phyloP scores from a whole-genome alignment of 2,329 filamentous ascomycete genomes.

The Epichloe coenophiala region DNA sequence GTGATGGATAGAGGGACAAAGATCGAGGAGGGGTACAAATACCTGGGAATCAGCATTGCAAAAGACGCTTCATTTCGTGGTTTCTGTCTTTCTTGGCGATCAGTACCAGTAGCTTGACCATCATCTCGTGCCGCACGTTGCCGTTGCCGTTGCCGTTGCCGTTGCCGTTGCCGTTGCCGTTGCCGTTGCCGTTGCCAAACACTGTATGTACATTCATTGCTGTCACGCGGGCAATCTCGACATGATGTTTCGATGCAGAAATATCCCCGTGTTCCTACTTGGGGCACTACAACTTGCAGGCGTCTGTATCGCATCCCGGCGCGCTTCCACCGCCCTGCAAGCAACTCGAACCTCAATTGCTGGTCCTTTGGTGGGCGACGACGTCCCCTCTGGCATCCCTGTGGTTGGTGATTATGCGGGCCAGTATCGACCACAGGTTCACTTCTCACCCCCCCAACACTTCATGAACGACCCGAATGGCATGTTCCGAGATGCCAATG shows the following conservation, averaged over 20 bases:
- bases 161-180: too few species aligned
- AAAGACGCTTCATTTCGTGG: neutral
- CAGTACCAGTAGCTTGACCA: neutral
- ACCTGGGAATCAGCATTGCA: too few species aligned
- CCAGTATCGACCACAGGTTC: conserved; percentile 10
- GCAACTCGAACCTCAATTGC: neutral
- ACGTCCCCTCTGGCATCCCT: conserved; percentile 12
- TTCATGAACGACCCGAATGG: conserved; percentile 7
- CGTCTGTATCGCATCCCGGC: too few species aligned
- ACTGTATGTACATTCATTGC: neutral
- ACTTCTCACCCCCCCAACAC: conserved; percentile 2
- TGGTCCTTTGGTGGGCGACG: neutral
- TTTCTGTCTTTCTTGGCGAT: neutral
- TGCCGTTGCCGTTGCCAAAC: too few species aligned
- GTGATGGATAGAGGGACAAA: neutral
- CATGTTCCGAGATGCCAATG: conserved; percentile 38
- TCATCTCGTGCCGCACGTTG: neutral
- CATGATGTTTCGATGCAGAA: neutral
- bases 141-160: neutral
- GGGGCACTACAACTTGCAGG: neutral
- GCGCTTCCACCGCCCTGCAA: neutral
- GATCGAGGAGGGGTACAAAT: neutral
- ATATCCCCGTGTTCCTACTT: neutral
- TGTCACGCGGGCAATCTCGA: too few species aligned
- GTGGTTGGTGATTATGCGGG: conserved; percentile 9